Conservation (phyloP, 2,329 filamentous ascomycete species). For the Aspergillus fructus region DNA sequence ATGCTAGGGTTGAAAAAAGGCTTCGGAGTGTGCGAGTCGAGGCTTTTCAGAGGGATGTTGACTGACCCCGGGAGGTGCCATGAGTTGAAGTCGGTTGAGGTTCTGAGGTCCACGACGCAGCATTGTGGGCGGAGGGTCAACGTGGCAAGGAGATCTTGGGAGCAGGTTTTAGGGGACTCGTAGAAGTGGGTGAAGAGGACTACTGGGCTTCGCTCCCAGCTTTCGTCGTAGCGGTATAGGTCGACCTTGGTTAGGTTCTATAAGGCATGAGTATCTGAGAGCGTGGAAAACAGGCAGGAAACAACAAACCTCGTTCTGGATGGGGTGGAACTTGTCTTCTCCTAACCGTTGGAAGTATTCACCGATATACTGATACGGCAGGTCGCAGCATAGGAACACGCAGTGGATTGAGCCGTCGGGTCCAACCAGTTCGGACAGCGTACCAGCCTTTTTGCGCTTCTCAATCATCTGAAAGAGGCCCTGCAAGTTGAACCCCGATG, state of each 20-base stretch:
- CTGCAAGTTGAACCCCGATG: constrained; percentile 59
- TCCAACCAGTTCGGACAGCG: constrained; percentile 46
- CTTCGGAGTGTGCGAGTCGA: constrained; percentile 35
- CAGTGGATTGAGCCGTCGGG: constrained; percentile 51
- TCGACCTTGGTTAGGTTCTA: constrained; percentile 52
- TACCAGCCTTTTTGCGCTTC: constrained; percentile 48
- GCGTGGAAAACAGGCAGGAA: no score
- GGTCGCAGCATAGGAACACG: constrained; percentile 62
- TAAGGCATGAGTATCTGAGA: not conserved
- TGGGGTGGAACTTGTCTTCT: constrained; percentile 49
- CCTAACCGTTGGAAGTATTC: constrained; percentile 61
- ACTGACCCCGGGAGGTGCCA: constrained; percentile 47
- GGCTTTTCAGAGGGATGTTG: constrained; percentile 45
- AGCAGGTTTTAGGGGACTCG: constrained; percentile 21
- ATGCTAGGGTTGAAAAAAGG: constrained; percentile 50
- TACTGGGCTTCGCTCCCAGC: constrained; percentile 51
- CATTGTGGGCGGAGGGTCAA: constrained; percentile 30
- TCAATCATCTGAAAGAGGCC: constrained; percentile 54
- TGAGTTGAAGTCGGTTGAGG: constrained; percentile 41
- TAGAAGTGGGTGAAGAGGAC: constrained; percentile 43
- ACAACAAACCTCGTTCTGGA: constrained; percentile 46
- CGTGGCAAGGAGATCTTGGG: constrained; percentile 21
- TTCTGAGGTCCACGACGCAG: constrained; percentile 48
- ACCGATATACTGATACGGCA: constrained; percentile 63
- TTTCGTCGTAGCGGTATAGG: constrained; percentile 55